These are phyloP conservation scores for Tympanopsis confertula DNA, from an alignment of 2,329 filamentous ascomycete species.

Conservation along the genomic window DNA sequence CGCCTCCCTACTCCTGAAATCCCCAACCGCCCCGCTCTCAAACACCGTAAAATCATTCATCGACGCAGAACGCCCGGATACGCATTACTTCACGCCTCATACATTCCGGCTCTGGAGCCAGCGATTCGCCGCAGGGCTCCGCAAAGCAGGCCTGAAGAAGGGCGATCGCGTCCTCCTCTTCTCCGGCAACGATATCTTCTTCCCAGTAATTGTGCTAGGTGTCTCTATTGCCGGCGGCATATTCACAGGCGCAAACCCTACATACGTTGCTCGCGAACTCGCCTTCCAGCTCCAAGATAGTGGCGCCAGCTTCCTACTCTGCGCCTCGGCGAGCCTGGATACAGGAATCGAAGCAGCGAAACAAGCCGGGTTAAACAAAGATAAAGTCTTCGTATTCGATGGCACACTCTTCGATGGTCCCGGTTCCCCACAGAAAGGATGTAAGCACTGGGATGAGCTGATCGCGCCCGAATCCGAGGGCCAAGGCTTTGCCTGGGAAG, in stretches of 20 bases:
- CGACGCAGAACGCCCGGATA: constrained; percentile 56
- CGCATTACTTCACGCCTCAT: constrained; percentile 50
- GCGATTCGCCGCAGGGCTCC: constrained; percentile 58
- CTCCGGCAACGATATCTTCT: constrained; percentile 63
- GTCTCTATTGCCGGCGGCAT: constrained; percentile 67
- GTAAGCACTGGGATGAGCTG: constrained; percentile 26
- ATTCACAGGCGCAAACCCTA: constrained; percentile 67
- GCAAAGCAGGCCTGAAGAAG: constrained; percentile 46
- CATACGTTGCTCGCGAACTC: constrained; percentile 59
- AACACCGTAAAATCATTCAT: constrained; percentile 26
- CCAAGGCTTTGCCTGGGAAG: constrained; percentile 33
- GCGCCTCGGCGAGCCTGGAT: constrained; percentile 45
- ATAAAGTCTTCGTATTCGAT: constrained; percentile 56
- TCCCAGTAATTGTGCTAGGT: constrained; percentile 59
- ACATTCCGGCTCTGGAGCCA: constrained; percentile 62
- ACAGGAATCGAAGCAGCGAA: constrained; percentile 56
- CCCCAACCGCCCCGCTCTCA: not conserved
- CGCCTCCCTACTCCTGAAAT: not conserved
- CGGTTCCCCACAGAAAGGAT: not conserved
- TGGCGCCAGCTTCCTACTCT: constrained; percentile 54
- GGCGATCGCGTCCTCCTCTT: constrained; percentile 67
- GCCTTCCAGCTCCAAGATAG: constrained; percentile 66
- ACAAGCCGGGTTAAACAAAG: constrained; percentile 37
- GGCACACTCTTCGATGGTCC: constrained; percentile 32
- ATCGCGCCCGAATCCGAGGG: constrained; percentile 29